Evolutionary conservation across 2,329 filamentous ascomycete genomes (phyloP), one percentile per base, ranked within the genome.

Genomic region (Diplodia intermedia): DNA sequence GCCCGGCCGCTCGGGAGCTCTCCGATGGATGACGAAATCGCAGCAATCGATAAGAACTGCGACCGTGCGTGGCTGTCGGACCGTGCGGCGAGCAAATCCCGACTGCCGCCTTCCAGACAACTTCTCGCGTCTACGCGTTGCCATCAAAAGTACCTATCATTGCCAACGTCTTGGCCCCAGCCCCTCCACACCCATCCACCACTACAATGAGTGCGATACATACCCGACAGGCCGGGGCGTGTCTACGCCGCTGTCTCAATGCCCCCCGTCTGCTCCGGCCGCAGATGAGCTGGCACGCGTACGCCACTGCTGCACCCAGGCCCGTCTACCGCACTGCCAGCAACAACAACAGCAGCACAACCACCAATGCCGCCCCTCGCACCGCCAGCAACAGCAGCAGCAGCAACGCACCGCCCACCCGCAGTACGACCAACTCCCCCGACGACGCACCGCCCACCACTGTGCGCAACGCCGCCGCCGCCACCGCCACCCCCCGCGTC

Each of bases 401-500:
- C 20, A 66, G 70, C 31, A 71, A 70, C 6, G 55, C 71, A 3
- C 29, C 71, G 26, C 71, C 68, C 23, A 65, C 72, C 23, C 47
- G 20, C 12, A 33, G 15, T 15, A 18, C 49, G 7, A 40, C 43
- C 20, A 36, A 36, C 33, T 12, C 26, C 36, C n/a, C 38, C 23
- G 49, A 38, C 18, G 26, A 20, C 36, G n/a, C 36, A 8, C 29
- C 52, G 8, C 65, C 33, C 12, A 66, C 60, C 26, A 65, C 54
- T 23, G 52, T 36, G 26, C 38, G 53, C 63, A 55, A 60, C 40
- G 29, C 38, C 66, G 20, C 38, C 54, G 65, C 38, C 65, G 52
- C 53, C 33, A 54, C 57, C 2, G 43, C 43, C 6, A 4, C 71
- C 20, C 29, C 75, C 26, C 73, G 77, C 15, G 50, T 40, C 20